Evolutionary conservation across 805 yeast genomes (phyloP), one percentile per base, ranked within the genome.

Genomic region (Saccharomycopsis sp.): DNA sequence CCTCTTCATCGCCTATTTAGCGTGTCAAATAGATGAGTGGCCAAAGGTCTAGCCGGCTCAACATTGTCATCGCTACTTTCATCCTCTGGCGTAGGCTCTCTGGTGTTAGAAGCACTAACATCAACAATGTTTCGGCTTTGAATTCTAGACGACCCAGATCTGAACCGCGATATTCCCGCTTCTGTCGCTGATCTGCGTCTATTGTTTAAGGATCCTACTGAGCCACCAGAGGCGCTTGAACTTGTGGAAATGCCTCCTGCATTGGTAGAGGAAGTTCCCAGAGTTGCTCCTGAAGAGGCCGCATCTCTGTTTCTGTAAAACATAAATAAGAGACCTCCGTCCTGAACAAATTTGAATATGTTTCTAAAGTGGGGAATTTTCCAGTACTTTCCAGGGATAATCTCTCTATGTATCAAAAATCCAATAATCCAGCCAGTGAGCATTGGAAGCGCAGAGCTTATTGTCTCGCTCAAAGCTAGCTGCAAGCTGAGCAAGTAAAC

Each of bases 301-400:
- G 5, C 37, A 29, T 12, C 37, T 5, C 37, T 29, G 12, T 29
- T 29, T 29, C 12, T 29, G 12, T 29, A 44, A 44, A 44, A 16
- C 20, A 44, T 12, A 12, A 44, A 44, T 44, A 44, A 5, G 7
- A 44, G 21, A 12, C 48, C 48, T 16, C 48, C 48, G 21, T 44
- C 48, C 16, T 44, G 48, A 12, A 44, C 48, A 14, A 53, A 34
- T 50, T 53, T 54, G 46, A 50, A 53, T 4, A 56, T 21, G 47
- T 20, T 24, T 53, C 54, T 65, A 58, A 44, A 55, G 16, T 50
- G 57, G 21, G 74, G 73, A 34, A 72, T 57, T 48, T 71, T 61
- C 74, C 75, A 71, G 41, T 60, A 55, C 55, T 67, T 68, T 21
- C 72, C 70, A 2, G 75, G 75, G 5, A 72, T 50, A 12, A 71